Base-by-base conservation (phyloP, 2,329 filamentous ascomycete genomes). In the Phialocephala sp. region DNA sequence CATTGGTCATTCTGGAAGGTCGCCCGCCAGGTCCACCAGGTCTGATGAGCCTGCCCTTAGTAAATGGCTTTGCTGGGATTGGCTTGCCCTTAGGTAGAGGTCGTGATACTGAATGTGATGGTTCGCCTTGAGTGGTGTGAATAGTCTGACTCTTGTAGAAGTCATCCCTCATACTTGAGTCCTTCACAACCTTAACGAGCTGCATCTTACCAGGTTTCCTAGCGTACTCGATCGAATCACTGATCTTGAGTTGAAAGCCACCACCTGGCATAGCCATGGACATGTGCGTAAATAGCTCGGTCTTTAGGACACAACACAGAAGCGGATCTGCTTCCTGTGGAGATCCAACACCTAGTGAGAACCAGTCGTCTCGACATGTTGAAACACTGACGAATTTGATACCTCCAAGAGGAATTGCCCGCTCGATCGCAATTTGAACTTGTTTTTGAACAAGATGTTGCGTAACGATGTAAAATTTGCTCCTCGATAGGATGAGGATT, bases 141-240 rank as follows among this genome's bases (percentile, higher is more conserved):
- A 99, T 89, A 18, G 90, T 90, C 66, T 92, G 89, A 77, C 93
- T 97, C 86, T 99, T 99, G 84, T 99, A 99, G 69, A 89, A 86
- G 78, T 99, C 95, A 57, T 89, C 89, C 3, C 84, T 81, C 60
- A 90, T 85, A 60, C 89, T 86, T 0, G 94, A 89, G 76, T 99
- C 95, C 80, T 97, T 97, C 67, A 97, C 76, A 9, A 92, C 92
- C 81, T 98, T 98, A 75, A 99, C 91, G 6, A 88, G 80, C 62
- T 94, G 91, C 77, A 92, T 86, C 81, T 99, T 99, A 63, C 92
- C 92, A 0, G 95, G 95, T 80, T 99, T 99, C 85, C 98, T 99
- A 76, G 94, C 94, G 79, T 97, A 99, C 77, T 97, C 92, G 72
- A 99, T 94, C 66, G 84, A 85, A 35, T 95, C 90, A n/a, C 83